Evolutionary conservation across 1,284 basidiomycete genomes (phyloP).

Genomic region (Austroboletus rostrupii): DNA sequence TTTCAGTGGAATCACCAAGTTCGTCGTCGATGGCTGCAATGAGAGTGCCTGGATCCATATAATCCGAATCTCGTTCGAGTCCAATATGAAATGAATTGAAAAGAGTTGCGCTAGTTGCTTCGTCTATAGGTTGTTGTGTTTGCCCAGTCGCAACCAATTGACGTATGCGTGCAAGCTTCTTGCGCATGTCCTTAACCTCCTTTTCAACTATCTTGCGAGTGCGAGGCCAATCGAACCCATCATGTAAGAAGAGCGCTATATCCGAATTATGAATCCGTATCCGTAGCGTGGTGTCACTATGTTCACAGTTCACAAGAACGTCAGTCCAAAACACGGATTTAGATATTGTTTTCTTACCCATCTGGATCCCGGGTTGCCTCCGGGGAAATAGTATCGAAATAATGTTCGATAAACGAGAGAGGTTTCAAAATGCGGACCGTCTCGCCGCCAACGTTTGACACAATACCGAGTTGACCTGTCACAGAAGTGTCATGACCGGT

Average conservation of each 20-base stretch:
- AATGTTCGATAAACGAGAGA: constrained; percentile 63
- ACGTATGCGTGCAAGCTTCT: constrained; percentile 83
- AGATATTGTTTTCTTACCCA: constrained; percentile 38
- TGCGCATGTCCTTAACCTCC: constrained; percentile 84
- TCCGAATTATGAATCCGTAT: constrained; percentile 61
- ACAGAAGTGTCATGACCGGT: constrained; percentile 21
- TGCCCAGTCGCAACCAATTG: constrained; percentile 95
- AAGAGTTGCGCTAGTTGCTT: constrained; percentile 74
- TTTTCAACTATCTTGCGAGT: constrained; percentile 87
- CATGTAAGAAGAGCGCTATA: constrained; percentile 72
- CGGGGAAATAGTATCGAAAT: constrained; percentile 66
- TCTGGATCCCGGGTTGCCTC: constrained; percentile 43
- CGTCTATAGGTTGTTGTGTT: constrained; percentile 76
- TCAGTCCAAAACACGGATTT: constrained; percentile 13
- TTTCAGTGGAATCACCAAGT: constrained; percentile 71
- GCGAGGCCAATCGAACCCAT: constrained; percentile 90
- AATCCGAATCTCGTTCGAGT: constrained; percentile 66
- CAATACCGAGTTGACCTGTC: constrained; percentile 39
- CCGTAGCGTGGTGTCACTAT: constrained; percentile 46
- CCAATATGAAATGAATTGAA: constrained; percentile 95
- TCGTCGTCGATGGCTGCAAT: constrained; percentile 91
- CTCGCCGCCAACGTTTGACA: constrained; percentile 74
- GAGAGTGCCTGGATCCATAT: constrained; percentile 70
- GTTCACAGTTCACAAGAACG: constrained; percentile 36
- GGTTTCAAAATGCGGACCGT: constrained; percentile 77